Conservation (phyloP, 2,329 filamentous ascomycete species). For the Alternaria consortialis region DNA sequence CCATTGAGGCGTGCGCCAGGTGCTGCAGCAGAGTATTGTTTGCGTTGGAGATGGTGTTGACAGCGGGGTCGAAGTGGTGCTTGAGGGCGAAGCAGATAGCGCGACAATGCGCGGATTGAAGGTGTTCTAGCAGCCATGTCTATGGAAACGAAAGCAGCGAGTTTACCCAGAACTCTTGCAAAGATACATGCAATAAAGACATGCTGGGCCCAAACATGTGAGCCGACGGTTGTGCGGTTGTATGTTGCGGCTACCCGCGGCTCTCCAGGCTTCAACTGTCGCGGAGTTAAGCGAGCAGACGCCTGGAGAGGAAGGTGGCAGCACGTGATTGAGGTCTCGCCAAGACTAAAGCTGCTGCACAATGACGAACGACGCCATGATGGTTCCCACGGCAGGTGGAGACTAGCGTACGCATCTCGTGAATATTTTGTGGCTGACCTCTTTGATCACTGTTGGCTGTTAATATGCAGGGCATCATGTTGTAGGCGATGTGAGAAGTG, state of each 20-base stretch:
- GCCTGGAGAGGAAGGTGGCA: neutral
- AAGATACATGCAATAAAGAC: conserved; percentile 4
- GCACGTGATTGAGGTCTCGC: conserved; percentile 4
- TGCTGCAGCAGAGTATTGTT: conserved; percentile 59
- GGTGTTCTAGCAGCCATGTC: conserved; percentile 43
- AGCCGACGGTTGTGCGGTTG: conserved; percentile 26
- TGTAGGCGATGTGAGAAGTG: neutral
- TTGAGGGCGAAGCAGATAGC: conserved; percentile 41
- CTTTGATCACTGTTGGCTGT: neutral
- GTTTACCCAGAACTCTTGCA: neutral
- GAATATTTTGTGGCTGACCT: conserved; percentile 1
- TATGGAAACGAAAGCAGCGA: neutral
- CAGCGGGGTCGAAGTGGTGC: conserved; percentile 35
- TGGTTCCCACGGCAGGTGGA: conserved; percentile 16
- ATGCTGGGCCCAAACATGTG: conserved; percentile 16
- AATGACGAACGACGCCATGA: conserved; percentile 18
- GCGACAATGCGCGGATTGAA: conserved; percentile 44
- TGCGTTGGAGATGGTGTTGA: conserved; percentile 29
- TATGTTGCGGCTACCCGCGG: conserved; percentile 29
- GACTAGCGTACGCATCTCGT: conserved; percentile 9
- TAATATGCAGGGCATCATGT: neutral
- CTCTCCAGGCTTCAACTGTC: conserved; percentile 25
- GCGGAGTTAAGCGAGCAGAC: conserved; percentile 16
- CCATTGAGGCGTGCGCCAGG: conserved; percentile 75
- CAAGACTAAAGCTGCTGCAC: conserved; percentile 11